phyloP scores from a whole-genome alignment of 2,329 filamentous ascomycete species.

The Aspergillus hiratsukae region DNA sequence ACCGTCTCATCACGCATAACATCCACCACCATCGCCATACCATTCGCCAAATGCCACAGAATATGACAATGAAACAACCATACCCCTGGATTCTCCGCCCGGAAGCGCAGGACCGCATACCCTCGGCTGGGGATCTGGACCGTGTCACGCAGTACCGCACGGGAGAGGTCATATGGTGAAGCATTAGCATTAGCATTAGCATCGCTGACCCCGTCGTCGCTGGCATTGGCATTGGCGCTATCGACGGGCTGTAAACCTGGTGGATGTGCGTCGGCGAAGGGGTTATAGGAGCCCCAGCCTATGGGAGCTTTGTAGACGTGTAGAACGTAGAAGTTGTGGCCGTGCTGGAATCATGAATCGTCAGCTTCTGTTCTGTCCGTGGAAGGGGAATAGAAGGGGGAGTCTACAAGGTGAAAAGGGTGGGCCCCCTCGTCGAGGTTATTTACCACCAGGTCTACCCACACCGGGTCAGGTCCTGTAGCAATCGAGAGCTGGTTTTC shows the following conservation, averaged over 20 bases:
- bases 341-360: slow-evolving; percentile 21
- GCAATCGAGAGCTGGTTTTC: slow-evolving; percentile 38
- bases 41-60: slow-evolving; percentile 48
- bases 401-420: slow-evolving; percentile 47
- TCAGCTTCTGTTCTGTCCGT: neutral
- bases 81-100: slow-evolving; percentile 50
- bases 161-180: slow-evolving; percentile 21
- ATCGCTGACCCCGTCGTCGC: neutral
- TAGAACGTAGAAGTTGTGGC: slow-evolving; percentile 34
- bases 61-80: slow-evolving; percentile 51
- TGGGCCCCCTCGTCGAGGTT: slow-evolving; percentile 49
- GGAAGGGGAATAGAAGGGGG: neutral
- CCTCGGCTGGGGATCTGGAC: slow-evolving; percentile 52
- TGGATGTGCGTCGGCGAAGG: slow-evolving; percentile 22
- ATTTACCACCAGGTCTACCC: slow-evolving; percentile 49
- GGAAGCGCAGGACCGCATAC: slow-evolving; percentile 53
- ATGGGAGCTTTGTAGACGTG: slow-evolving; percentile 23
- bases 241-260: slow-evolving; percentile 15
- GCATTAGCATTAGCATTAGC: no score
- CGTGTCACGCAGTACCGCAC: slow-evolving; percentile 49
- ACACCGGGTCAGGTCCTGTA: slow-evolving; percentile 27
- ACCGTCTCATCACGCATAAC: slow-evolving; percentile 14
- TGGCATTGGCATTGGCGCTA: slow-evolving; percentile 22
- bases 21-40: slow-evolving; percentile 42
- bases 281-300: slow-evolving; percentile 38